Evolutionary conservation across 2,329 filamentous ascomycete genomes (phyloP).

Genomic region (Monilinia vaccinii-corymbosi): DNA sequence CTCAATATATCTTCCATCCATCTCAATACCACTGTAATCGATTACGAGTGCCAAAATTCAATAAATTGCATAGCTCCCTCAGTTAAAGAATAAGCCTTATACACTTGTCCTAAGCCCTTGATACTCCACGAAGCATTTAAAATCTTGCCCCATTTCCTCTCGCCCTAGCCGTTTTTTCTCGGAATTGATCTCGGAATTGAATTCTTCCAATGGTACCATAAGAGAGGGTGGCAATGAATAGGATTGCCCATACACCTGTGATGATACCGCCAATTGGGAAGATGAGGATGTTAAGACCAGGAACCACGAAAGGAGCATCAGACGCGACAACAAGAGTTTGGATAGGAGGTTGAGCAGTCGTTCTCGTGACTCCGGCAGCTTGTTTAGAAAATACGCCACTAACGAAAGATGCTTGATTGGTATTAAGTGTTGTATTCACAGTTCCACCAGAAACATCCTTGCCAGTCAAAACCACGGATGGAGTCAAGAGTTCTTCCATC

Average conservation of each 20-base stretch:
- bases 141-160: conserved; percentile 30
- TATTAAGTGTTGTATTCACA: conserved; percentile 56
- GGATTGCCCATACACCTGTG: conserved; percentile 49
- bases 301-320: conserved; percentile 52
- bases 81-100: neutral
- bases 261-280: conserved; percentile 63
- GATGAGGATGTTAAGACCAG: conserved; percentile 58
- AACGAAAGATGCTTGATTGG: conserved; percentile 63
- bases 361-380: conserved; percentile 18
- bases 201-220: conserved; percentile 59
- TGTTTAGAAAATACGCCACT: conserved; percentile 57
- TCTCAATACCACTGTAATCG: neutral
- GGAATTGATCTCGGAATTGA: conserved; percentile 55
- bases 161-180: conserved; percentile 39
- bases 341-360: conserved; percentile 25
- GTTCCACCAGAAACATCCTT: conserved; percentile 40
- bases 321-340: conserved; percentile 30
- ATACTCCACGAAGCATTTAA: conserved; percentile 9
- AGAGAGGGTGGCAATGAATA: conserved; percentile 49
- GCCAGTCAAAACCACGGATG: conserved; percentile 58
- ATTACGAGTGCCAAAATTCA: neutral
- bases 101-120: neutral
- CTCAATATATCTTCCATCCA: neutral
- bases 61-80: conserved; percentile 1
- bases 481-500: conserved; percentile 56